A percentile compares a stretch with the other conserved stretches of the same genome.
These are phyloP conservation scores for Fraxinus ornus DNA, from an alignment of 305 asterid genomes.

Conservation along the genomic window DNA sequence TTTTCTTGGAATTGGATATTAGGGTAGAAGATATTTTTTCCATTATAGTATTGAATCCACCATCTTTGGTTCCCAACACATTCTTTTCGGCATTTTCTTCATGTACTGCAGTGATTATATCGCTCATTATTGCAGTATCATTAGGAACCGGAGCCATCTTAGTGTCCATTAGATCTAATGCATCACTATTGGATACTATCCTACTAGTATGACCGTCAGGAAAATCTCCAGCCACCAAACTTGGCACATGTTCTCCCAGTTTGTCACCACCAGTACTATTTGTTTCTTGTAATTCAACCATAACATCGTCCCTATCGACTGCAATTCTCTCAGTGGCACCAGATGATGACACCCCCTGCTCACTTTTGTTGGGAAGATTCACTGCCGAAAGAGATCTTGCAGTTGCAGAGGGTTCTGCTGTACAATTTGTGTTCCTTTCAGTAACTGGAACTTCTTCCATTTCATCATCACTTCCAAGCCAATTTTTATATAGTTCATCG, in stretches of 20 bases:
- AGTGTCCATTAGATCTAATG: constrained; percentile 14
- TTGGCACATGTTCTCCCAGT: not conserved
- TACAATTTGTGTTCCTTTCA: constrained; percentile 17
- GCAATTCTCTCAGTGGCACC: constrained; percentile 21
- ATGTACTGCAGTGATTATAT: constrained; percentile 3
- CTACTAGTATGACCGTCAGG: not conserved
- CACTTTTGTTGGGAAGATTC: constrained; percentile 18
- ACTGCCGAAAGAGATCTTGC: constrained; percentile 11
- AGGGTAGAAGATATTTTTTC: constrained; percentile 39
- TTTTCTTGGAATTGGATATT: constrained; percentile 13
- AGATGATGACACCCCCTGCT: constrained; percentile 17
- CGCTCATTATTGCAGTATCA: constrained; percentile 19
- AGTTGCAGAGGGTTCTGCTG: constrained; percentile 23
- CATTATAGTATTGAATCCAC: constrained; percentile 18
- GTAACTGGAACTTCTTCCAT: constrained; percentile 38
- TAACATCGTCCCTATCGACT: constrained; percentile 32
- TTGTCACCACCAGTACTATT: not conserved
- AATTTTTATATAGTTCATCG: constrained; percentile 56
- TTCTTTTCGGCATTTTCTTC: constrained; percentile 19
- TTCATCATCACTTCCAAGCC: constrained; percentile 48
- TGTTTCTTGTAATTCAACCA: constrained; percentile 37
- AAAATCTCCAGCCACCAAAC: not conserved
- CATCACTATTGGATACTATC: constrained; percentile 22
- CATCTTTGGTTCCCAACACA: constrained; percentile 16
- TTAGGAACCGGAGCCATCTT: constrained; percentile 18